A percentile compares a stretch with the other conserved stretches of the same genome.
These are phyloP conservation scores for Pseudogymnoascus destructans DNA, from an alignment of 2,329 filamentous ascomycete species.

Conservation along the genomic window DNA sequence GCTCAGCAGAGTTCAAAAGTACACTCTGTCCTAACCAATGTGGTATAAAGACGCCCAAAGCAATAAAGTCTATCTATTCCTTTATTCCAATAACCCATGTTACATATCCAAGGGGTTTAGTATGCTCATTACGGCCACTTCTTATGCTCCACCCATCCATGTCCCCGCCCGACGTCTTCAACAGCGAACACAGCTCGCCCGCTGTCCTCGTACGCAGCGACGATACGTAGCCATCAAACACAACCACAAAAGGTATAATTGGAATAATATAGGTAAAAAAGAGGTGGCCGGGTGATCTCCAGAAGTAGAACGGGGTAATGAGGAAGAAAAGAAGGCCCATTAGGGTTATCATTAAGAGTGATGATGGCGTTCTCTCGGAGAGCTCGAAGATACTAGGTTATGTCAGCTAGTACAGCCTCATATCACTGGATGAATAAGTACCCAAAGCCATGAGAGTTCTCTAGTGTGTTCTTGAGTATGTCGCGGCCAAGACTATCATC, in stretches of 20 bases:
- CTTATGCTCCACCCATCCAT: slow-evolving; percentile 31
- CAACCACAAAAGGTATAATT: slow-evolving; percentile 51
- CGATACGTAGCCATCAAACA: slow-evolving; percentile 57
- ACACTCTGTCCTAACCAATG: neutral
- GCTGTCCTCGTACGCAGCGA: slow-evolving; percentile 53
- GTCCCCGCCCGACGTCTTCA: slow-evolving; percentile 38
- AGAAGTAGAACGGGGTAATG: slow-evolving; percentile 37
- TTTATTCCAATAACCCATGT: slow-evolving; percentile 32
- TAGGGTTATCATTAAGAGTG: slow-evolving; percentile 39
- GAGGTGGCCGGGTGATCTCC: slow-evolving; percentile 31
- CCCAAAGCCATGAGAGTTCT: slow-evolving; percentile 53
- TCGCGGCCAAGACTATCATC: slow-evolving; percentile 45
- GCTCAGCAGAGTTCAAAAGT: neutral
- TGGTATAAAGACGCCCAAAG: neutral
- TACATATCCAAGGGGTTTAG: slow-evolving; percentile 35
- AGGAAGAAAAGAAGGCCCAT: slow-evolving; percentile 40
- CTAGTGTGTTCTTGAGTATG: slow-evolving; percentile 51
- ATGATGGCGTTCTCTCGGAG: slow-evolving; percentile 48
- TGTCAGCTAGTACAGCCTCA: neutral
- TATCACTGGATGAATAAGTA: slow-evolving; percentile 15
- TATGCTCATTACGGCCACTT: slow-evolving; percentile 31
- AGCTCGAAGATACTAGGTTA: slow-evolving; percentile 51
- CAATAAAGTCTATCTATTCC: slow-evolving; percentile 11
- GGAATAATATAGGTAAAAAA: slow-evolving; percentile 56
- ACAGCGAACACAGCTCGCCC: slow-evolving; percentile 47